Conservation (phyloP, 2,329 filamentous ascomycete species). For the Ampelomyces quisqualis region DNA sequence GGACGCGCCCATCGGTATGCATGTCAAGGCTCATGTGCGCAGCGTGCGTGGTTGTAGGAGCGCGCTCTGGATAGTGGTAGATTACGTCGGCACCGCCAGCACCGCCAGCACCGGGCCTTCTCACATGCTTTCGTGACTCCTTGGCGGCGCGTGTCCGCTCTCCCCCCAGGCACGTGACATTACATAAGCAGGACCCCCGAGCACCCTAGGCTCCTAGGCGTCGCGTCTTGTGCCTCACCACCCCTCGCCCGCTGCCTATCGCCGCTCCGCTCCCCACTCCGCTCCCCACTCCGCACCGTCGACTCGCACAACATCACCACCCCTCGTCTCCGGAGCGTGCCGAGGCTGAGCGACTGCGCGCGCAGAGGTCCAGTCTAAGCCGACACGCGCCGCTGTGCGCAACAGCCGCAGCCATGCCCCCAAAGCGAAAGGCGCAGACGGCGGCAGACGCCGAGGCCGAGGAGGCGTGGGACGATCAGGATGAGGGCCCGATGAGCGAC, state of each 20-base stretch:
- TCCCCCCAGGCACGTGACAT: not conserved
- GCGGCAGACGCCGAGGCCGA: constrained; percentile 43
- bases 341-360: too few relatives aligned
- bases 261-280: not conserved
- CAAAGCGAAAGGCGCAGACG: constrained; percentile 51
- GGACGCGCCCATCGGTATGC: constrained; percentile 80
- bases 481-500: constrained; percentile 50
- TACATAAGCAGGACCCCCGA: not conserved
- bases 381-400: too few relatives aligned
- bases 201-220: too few relatives aligned
- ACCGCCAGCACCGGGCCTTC: constrained; percentile 19
- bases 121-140: constrained; percentile 26
- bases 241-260: not conserved
- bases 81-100: constrained; percentile 28
- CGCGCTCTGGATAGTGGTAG: constrained; percentile 5
- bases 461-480: constrained; percentile 58
- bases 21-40: constrained; percentile 34
- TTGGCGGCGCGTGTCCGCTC: constrained; percentile 5
- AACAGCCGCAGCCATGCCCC: constrained; percentile 39
- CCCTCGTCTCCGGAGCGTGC: too few relatives aligned
- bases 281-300: too few relatives aligned
- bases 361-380: too few relatives aligned
- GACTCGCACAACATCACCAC: too few relatives aligned
- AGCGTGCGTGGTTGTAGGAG: constrained; percentile 9
- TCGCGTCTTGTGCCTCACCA: not conserved